phyloP scores from a whole-genome alignment of 352 stramenopile genomes.

The Phytophthora nicotianae region DNA sequence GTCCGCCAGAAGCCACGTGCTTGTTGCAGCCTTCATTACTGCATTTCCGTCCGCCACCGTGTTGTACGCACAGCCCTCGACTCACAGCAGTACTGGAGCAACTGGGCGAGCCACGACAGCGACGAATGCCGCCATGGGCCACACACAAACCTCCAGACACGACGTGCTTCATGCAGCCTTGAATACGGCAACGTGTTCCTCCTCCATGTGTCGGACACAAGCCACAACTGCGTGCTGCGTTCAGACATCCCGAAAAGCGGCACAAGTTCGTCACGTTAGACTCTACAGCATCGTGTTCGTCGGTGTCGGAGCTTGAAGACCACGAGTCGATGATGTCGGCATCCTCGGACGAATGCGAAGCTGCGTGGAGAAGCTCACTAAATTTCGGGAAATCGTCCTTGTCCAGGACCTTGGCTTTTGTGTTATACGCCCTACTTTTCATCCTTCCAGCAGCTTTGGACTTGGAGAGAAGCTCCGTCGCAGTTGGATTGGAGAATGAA shows the following conservation, averaged over 20 bases:
- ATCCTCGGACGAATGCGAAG: slow-evolving; percentile 19
- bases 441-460: slow-evolving; percentile 8
- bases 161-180: slow-evolving; percentile 69
- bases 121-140: slow-evolving; percentile 63
- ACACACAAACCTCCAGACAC: slow-evolving; percentile 71
- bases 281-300: slow-evolving; percentile 33
- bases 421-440: slow-evolving; percentile 10
- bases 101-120: slow-evolving; percentile 38
- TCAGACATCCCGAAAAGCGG: slow-evolving; percentile 35
- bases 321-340: slow-evolving; percentile 13
- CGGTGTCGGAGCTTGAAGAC: slow-evolving; percentile 29
- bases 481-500: slow-evolving; percentile 27
- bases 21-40: slow-evolving; percentile 67
- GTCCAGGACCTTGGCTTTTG: not conserved
- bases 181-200: slow-evolving; percentile 56
- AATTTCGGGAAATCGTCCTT: slow-evolving; percentile 27
- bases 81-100: slow-evolving; percentile 63
- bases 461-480: slow-evolving; percentile 14
- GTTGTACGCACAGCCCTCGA: slow-evolving; percentile 66
- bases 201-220: slow-evolving; percentile 63
- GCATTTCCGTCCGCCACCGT: slow-evolving; percentile 79
- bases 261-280: slow-evolving; percentile 10
- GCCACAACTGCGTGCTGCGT: slow-evolving; percentile 58
- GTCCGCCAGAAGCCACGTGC: slow-evolving; percentile 75
- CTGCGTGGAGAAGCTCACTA: slow-evolving; percentile 29